Evolutionary conservation across 257 asterid species (phyloP), one percentile per base, ranked within the genome.

Genomic region (Solanum bukasovii): DNA sequence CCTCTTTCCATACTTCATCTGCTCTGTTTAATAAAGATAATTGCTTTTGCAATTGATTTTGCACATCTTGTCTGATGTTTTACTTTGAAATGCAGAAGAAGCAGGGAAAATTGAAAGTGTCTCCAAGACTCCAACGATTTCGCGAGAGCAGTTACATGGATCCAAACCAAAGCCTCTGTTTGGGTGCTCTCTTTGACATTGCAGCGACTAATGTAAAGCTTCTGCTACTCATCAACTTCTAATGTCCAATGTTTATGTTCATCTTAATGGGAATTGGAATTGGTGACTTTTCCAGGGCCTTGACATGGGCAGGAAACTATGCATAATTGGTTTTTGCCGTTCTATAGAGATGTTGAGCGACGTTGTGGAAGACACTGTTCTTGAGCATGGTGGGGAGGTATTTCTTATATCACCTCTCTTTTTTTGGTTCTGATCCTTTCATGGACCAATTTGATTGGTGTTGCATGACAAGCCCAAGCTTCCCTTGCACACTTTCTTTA

Each of bases 371-470:
- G 99, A 96, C 90, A 95, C 98, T 23, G 99, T 97, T 89, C 87
- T 96, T 91, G 99, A 97, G 93, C 96, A 96, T 70, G 99, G 99
- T 34, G 99, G 99, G 72, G 99, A 97, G 99, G 99, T 96, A 95
- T 79, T 59, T 27, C 85, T 46, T 27, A 46, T 81, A 16, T 46
- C 29, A 27, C 67, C 35, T 44, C 7, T 82, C 46, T n/a, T 21
- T 65, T 65, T 78, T 84, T 3, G 56, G 44, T 14, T 68, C 6
- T 72, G 85, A 81, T 46, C 85, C 40, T 81, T 46, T 29, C 68
- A 29, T 46, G 18, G 25, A 27, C 85, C 68, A 27, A 16, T 38
- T 46, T 81, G 68, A 27, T 29, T 81, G 85, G 16, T 7, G 65
- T 44, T 81, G 27, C 85, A 46, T 81, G 85, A 81, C n/a, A 81